Base-by-base conservation (phyloP, 2,329 filamentous ascomycete genomes). In the Cephalotrichum gorgonifer region DNA sequence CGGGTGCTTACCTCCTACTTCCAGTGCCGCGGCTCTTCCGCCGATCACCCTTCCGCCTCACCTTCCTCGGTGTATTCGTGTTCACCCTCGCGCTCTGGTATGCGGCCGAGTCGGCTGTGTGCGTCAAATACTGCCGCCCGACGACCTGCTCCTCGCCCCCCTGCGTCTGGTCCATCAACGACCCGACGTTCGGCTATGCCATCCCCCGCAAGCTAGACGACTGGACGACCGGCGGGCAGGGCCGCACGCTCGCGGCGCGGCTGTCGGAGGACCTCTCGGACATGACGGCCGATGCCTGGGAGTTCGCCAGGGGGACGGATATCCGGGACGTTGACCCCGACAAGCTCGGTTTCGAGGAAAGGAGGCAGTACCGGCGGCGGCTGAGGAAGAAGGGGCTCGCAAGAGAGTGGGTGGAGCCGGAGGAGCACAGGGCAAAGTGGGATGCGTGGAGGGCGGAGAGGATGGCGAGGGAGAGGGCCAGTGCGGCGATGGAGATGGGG, bases 181-280 rank as follows among this genome's bases (percentile, higher is more conserved):
- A 82, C 58, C 79, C 79, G 1, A 71, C 72, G 25, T 83, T 79
- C 60, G 79, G 78, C n/a, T 69, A 67, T 35, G 75, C 78, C 1
- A 67, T 83, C 43, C 79, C 79, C 3, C 72, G 79, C 50, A 83
- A 82, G 64, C 57, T 83, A 12, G 79, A 83, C 57, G 71, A 82
- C 55, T 83, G 78, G 78, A 58, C 68, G 8, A 76, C 75, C 0
- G 72, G 74, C 15, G 78, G 78, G 1, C 63, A 62, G 30, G 74
- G 74, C 5, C 72, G 74, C 33, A 56, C 54, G 2, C 41, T 70
- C 3, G 60, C 63, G 14, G 59, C 59, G n/a, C 58, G 62, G 41
- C 54, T 67, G 2, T 55, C 58, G 4, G 71, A 78, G 45, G 69
- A 76, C 31, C 53, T 70, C 2, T 61, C 63, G 6, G 78, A 81